Percentiles rank a stretch among this genome's conserved stretches.
These are phyloP conservation scores for Lyophyllum decastes DNA, from an alignment of 768 basidiomycete genomes.

Conservation along the genomic window DNA sequence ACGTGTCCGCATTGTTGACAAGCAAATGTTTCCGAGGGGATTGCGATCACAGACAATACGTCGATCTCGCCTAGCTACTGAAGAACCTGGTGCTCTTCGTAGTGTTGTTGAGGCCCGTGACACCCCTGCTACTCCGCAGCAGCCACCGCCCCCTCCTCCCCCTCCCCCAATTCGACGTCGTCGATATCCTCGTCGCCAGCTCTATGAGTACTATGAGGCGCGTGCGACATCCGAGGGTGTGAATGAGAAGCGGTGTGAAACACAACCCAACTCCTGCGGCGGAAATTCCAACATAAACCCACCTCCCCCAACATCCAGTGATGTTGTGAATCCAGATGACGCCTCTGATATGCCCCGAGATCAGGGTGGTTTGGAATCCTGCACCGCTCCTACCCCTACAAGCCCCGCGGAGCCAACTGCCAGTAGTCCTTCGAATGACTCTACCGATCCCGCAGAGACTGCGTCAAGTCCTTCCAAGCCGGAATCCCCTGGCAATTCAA, in stretches of 20 bases:
- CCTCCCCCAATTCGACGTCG: slow-evolving; percentile 2
- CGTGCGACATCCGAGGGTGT: slow-evolving; percentile 7
- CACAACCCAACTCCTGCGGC: background rate
- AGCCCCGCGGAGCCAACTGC: background rate
- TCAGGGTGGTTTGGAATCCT: background rate
- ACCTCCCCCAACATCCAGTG: background rate
- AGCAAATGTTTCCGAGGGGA: slow-evolving; percentile 22
- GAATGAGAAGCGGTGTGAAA: slow-evolving; percentile 11
- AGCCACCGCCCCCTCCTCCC: background rate
- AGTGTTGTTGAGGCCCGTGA: slow-evolving; percentile 28
- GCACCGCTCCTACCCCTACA: background rate
- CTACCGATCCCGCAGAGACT: background rate
- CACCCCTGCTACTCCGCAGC: slow-evolving; percentile 13
- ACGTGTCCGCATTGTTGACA: slow-evolving; percentile 29
- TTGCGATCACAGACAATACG: slow-evolving; percentile 22
- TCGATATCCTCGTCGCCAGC: slow-evolving; percentile 19
- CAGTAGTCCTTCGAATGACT: background rate
- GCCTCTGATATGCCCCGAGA: background rate
- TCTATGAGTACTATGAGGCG: slow-evolving; percentile 30
- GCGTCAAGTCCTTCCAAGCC: background rate
- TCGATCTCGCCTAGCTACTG: slow-evolving; percentile 27
- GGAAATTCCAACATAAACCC: background rate
- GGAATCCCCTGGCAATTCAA: background rate
- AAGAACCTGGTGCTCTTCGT: slow-evolving; percentile 24
- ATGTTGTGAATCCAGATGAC: background rate